phyloP scores from a whole-genome alignment of 768 basidiomycete species.

The Kwoniella botswanensis region DNA sequence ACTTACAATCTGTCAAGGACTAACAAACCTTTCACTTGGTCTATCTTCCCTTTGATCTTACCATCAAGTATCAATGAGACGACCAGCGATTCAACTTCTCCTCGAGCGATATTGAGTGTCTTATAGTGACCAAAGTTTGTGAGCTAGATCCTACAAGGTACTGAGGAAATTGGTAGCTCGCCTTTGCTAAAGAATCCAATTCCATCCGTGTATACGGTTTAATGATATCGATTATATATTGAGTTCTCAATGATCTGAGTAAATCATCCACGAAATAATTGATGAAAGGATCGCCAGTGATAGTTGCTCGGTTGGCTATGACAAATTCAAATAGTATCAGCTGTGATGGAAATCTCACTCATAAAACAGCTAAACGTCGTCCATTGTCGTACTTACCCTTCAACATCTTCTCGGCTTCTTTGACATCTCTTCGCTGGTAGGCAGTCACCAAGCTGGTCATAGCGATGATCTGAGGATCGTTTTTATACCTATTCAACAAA shows the following conservation, averaged over 20 bases:
- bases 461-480: slow-evolving; percentile 91
- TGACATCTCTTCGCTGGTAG: slow-evolving; percentile 94
- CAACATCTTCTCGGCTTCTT: slow-evolving; percentile 94
- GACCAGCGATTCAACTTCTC: slow-evolving; percentile 91
- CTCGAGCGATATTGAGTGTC: slow-evolving; percentile 93
- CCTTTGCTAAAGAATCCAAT: slow-evolving; percentile 89
- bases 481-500: slow-evolving; percentile 73
- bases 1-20: slow-evolving; percentile 78
- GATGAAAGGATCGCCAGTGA: slow-evolving; percentile 96
- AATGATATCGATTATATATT: slow-evolving; percentile 96
- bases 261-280: slow-evolving; percentile 95
- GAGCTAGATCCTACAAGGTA: too few relatives aligned
- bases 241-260: slow-evolving; percentile 87
- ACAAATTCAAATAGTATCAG: background rate
- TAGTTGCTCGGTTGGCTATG: slow-evolving; percentile 87
- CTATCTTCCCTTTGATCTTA: slow-evolving; percentile 95
- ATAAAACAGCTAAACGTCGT: too few relatives aligned
- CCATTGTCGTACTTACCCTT: slow-evolving; percentile 64
- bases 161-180: slow-evolving; percentile 51
- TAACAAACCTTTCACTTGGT: slow-evolving; percentile 91
- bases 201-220: slow-evolving; percentile 96
- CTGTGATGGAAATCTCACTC: background rate
- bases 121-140: too few relatives aligned
- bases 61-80: slow-evolving; percentile 93
- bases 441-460: slow-evolving; percentile 98